A percentile compares a stretch with the other conserved stretches of the same genome.
Evolutionary conservation across 331 rosid genomes (phyloP).

Genomic region (Acacia concinna): DNA sequence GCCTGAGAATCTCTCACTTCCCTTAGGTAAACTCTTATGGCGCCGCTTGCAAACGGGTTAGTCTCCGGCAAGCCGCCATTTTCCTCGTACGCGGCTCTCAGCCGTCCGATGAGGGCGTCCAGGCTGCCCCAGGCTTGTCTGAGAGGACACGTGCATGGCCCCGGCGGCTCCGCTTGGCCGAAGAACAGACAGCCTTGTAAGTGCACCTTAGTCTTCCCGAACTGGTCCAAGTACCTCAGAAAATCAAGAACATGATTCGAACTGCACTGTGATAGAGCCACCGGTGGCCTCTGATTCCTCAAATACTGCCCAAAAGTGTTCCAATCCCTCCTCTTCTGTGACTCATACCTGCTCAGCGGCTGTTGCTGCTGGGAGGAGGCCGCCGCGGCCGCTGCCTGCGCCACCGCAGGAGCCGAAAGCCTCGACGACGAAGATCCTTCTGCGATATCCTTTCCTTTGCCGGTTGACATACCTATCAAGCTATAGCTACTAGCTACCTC

Average conservation of each 20-base stretch:
- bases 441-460: conserved; percentile 70
- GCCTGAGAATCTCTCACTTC: conserved; percentile 87
- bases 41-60: conserved; percentile 79
- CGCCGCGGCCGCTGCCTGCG: no score
- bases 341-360: conserved; percentile 74
- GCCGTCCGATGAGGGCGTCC: conserved; percentile 80
- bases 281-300: conserved; percentile 88
- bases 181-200: conserved; percentile 80
- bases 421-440: conserved; percentile 78
- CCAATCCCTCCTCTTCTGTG: conserved; percentile 88
- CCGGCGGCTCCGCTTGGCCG: conserved; percentile 83
- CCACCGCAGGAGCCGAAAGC: neutral
- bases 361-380: no score
- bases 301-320: conserved; percentile 89
- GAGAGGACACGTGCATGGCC: conserved; percentile 90
- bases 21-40: conserved; percentile 69
- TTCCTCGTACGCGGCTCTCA: conserved; percentile 92
- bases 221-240: conserved; percentile 76
- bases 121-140: conserved; percentile 95
- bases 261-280: conserved; percentile 71
- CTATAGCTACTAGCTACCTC: neutral
- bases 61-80: conserved; percentile 88
- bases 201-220: conserved; percentile 95
- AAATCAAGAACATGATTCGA: conserved; percentile 74
- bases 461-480: conserved; percentile 54